Conservation (phyloP, 2,329 filamentous ascomycete genomes). For the Blumeriella jaapii region DNA sequence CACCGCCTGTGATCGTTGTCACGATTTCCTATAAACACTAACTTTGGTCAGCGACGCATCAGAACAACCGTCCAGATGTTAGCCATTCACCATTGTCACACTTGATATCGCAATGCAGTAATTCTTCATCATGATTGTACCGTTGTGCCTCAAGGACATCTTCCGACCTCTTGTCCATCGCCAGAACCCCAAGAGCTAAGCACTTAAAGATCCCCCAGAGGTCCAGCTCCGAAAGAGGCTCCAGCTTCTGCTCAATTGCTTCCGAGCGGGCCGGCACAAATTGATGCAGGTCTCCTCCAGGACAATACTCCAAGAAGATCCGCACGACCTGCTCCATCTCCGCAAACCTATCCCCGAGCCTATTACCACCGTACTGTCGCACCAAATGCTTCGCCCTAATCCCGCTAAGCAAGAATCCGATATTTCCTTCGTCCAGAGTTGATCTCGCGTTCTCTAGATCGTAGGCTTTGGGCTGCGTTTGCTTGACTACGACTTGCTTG, state of each 20-base stretch:
- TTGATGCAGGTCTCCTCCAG: slow-evolving; percentile 6
- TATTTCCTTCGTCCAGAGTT: not conserved
- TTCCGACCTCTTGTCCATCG: slow-evolving; percentile 4
- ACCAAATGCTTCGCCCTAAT: not conserved
- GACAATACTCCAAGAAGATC: slow-evolving; percentile 11
- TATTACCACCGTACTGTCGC: not conserved
- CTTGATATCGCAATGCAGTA: slow-evolving; percentile 9
- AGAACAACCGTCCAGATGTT: not conserved
- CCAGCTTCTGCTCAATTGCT: not conserved
- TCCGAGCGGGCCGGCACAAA: not conserved
- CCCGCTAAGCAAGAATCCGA: not conserved
- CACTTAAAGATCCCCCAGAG: slow-evolving; percentile 7
- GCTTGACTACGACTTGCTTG: not conserved
- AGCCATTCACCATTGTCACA: slow-evolving; percentile 5
- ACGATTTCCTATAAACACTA: slow-evolving; percentile 7
- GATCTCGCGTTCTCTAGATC: not conserved
- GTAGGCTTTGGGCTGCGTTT: not conserved
- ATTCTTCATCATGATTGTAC: slow-evolving; percentile 1
- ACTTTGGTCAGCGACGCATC: not conserved
- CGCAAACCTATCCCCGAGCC: not conserved
- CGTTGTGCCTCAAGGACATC: not conserved
- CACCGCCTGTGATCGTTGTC: slow-evolving; percentile 5
- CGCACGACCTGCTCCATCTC: slow-evolving; percentile 1
- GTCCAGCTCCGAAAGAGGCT: slow-evolving; percentile 2
- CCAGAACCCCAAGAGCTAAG: slow-evolving; percentile 4